Percentiles rank a stretch among this genome's conserved stretches.
These are phyloP conservation scores for Pichia cactophila DNA, from an alignment of 1,139 yeast genomes.

Conservation along the genomic window DNA sequence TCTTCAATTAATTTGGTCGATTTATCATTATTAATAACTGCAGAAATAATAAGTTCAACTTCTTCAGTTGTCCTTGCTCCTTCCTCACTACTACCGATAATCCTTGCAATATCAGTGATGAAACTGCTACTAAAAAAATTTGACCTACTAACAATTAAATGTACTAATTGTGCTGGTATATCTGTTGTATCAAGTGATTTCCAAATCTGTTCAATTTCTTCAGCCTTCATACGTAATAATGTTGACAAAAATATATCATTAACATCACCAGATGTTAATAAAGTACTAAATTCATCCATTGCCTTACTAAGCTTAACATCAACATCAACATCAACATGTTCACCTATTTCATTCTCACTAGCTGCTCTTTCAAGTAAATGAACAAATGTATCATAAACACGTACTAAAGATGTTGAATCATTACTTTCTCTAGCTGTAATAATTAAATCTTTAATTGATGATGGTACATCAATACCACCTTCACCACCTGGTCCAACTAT, in stretches of 20 bases:
- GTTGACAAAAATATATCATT: not conserved
- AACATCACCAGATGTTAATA: not conserved
- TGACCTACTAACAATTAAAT: not conserved
- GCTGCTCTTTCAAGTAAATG: constrained; percentile 1
- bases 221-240: not conserved
- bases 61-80: not conserved
- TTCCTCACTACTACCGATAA: not conserved
- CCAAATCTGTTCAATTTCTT: not conserved
- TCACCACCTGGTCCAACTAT: constrained; percentile 3
- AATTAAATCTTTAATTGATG: constrained; percentile 2
- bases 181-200: not conserved
- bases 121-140: too few relatives aligned
- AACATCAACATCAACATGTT: not conserved
- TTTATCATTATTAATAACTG: not conserved
- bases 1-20: not conserved
- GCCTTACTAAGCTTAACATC: too few relatives aligned
- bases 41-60: not conserved
- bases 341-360: not conserved
- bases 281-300: not conserved
- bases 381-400: constrained; percentile 8
- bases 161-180: not conserved
- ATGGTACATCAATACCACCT: constrained; percentile 1
- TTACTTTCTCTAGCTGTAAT: constrained; percentile 1
- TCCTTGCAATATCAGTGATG: not conserved
- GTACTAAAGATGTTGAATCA: not conserved